These are phyloP conservation scores for Salix exigua DNA, from an alignment of 345 rosid genomes.

Conservation along the genomic window DNA sequence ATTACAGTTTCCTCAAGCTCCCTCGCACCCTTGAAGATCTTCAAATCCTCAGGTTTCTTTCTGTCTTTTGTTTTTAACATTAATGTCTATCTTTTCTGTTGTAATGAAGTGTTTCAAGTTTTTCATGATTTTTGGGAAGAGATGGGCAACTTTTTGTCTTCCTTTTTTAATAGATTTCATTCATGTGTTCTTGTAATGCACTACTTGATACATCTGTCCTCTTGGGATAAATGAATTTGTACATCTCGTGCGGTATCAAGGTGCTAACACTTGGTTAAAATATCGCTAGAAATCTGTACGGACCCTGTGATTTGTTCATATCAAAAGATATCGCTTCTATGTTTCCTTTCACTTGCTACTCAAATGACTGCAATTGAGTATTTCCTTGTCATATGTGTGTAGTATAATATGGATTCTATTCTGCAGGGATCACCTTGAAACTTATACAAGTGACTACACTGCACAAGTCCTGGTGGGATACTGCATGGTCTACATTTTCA, in stretches of 20 bases:
- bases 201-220: neutral
- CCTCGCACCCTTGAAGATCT: constrained; percentile 86
- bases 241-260: neutral
- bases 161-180: neutral
- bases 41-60: constrained; percentile 67
- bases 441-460: constrained; percentile 83
- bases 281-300: neutral
- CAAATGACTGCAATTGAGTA: neutral
- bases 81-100: neutral
- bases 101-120: neutral
- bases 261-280: neutral
- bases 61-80: neutral
- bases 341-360: neutral
- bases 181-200: neutral
- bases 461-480: constrained; percentile 79
- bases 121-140: neutral
- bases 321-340: neutral
- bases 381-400: constrained; percentile 3
- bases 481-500: constrained; percentile 70
- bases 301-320: neutral
- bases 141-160: too few species aligned
- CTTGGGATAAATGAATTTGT: neutral
- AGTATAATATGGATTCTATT: constrained; percentile 2
- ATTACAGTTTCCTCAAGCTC: constrained; percentile 91
- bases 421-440: constrained; percentile 80